Evolutionary conservation across 169 alveolate genomes (phyloP), one percentile per base, ranked within the genome.

Genomic region (Cryptosporidium sp.): DNA sequence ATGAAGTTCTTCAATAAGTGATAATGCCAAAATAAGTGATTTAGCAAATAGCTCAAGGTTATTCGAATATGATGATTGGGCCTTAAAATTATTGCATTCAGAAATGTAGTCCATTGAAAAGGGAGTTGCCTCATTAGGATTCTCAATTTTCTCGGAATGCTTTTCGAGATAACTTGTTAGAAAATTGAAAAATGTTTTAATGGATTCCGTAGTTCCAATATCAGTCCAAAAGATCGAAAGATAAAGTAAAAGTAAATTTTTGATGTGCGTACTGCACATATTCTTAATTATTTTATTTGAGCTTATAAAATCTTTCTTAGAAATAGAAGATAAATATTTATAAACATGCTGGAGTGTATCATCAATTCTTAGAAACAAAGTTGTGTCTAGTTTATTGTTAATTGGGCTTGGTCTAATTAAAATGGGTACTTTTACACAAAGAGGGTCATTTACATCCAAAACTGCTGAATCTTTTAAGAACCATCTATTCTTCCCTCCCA

Each of bases 401-500:
- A 53, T 60, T n/a, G 73, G 60, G 23, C 62, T 39, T 1, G 60
- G 23, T 23, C 35, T 61, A 12, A 80, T 61, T 39, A 53, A 39
- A n/a, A 80, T 42, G 2, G 89, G 89, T 31, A 65, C 3, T 8
- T 29, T 53, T 35, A 62, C 51, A 29, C 65, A 8, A 16, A 7
- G 45, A 14, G 42, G 18, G 4, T 80, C 68, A 18, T 65, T 67
- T n/a, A 21, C 56, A 7, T 80, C 89, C 4, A 80, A 29, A 35
- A 65, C 37, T 2, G 80, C 80, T n/a, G 89, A 37, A 45, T 86
- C 92, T 52, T 92, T 87, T 31, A 92, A 51, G 23, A 92, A 92
- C 60, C 92, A 87, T 56, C 94, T 58, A 75, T 92, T 92, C 53
- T 92, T 92, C n/a, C 94, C 94, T 12, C 94, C 94, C 29, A 92